Conservation (phyloP, 306 rosid species). For the Cucurbita argyrosperma region DNA sequence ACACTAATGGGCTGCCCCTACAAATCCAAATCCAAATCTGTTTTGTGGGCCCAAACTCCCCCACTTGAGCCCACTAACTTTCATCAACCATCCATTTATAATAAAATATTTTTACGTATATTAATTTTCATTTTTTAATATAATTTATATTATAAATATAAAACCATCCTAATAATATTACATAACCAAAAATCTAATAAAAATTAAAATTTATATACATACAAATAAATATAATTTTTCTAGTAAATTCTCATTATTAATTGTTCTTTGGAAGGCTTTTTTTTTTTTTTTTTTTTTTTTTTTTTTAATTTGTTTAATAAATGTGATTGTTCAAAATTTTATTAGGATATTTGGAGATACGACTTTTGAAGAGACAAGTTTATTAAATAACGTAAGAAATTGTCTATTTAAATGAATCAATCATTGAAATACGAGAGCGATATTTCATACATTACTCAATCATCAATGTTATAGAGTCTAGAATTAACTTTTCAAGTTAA, state of each 20-base stretch:
- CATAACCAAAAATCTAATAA: too few relatives aligned
- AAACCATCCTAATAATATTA: too few relatives aligned
- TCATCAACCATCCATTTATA: neutral
- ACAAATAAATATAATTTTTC: too few relatives aligned
- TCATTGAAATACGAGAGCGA: neutral
- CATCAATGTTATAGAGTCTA: too few relatives aligned
- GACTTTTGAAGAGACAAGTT: neutral
- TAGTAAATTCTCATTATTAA: too few relatives aligned
- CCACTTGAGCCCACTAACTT: neutral
- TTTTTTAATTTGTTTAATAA: neutral
- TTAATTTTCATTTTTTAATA: neutral
- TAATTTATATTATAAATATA: neutral
- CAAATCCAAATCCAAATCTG: constrained; percentile 12
- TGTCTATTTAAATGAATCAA: neutral
- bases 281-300: neutral
- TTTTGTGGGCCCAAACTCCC: constrained; percentile 11
- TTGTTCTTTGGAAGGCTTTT: neutral
- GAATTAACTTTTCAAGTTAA: too few relatives aligned
- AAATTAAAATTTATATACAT: too few relatives aligned
- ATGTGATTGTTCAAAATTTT: neutral
- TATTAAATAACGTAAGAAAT: neutral
- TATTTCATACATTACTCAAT: too few relatives aligned
- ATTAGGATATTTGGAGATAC: neutral
- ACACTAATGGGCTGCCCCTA: constrained; percentile 5
- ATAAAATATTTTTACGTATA: neutral